These are phyloP conservation scores for Teratosphaeria gauchensis DNA, from an alignment of 2,329 filamentous ascomycete species.

Conservation along the genomic window DNA sequence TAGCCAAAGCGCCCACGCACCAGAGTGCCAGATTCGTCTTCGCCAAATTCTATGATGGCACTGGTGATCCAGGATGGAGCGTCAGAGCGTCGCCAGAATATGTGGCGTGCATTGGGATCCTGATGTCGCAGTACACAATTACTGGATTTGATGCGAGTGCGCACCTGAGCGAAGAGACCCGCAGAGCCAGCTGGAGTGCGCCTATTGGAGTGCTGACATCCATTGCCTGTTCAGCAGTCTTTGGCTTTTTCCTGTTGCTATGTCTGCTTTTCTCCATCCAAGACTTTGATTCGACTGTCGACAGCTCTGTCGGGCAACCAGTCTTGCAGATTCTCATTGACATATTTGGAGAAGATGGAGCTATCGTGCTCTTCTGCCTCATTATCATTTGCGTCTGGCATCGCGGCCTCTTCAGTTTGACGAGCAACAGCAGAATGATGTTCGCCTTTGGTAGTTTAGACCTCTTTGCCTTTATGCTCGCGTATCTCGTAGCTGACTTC, in stretches of 20 bases:
- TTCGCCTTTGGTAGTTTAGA: constrained; percentile 39
- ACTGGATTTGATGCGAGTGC: constrained; percentile 48
- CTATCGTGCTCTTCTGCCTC: constrained; percentile 45
- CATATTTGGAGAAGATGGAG: constrained; percentile 46
- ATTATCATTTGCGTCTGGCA: constrained; percentile 54
- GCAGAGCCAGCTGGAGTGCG: constrained; percentile 47
- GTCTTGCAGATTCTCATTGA: constrained; percentile 52
- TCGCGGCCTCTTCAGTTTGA: constrained; percentile 50
- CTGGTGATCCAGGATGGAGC: constrained; percentile 45
- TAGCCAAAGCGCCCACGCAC: constrained; percentile 49
- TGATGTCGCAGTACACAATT: constrained; percentile 47
- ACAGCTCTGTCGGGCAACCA: constrained; percentile 40
- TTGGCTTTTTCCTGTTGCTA: constrained; percentile 52
- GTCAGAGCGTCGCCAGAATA: constrained; percentile 45
- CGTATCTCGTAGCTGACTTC: not conserved
- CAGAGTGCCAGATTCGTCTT: constrained; percentile 48
- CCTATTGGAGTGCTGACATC: constrained; percentile 50
- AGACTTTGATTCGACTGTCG: constrained; percentile 43
- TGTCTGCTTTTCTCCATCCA: constrained; percentile 51
- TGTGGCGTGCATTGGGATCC: constrained; percentile 43
- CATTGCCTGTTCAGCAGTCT: constrained; percentile 46
- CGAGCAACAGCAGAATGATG: constrained; percentile 50
- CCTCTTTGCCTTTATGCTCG: not conserved
- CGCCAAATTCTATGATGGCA: constrained; percentile 33
- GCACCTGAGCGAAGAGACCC: constrained; percentile 49